A percentile compares a stretch with the other conserved stretches of the same genome.
phyloP scores from a whole-genome alignment of 2,329 filamentous ascomycete species.

The Epichloe bromicola region DNA sequence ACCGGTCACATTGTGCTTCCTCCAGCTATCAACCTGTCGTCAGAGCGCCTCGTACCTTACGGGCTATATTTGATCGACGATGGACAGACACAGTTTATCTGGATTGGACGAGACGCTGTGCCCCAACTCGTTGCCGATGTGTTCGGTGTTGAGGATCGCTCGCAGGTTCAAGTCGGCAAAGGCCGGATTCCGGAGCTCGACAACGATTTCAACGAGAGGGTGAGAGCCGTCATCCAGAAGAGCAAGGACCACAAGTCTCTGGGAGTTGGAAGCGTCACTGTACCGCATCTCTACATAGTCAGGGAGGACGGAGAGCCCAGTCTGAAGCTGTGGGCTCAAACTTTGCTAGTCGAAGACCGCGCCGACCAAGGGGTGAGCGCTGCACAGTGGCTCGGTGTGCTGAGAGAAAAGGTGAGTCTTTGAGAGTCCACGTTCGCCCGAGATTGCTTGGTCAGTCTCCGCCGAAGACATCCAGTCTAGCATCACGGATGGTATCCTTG shows the following conservation, averaged over 20 bases:
- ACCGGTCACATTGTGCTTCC: slow-evolving; percentile 86
- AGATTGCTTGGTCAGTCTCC: background rate
- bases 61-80: slow-evolving; percentile 95
- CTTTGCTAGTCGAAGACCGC: slow-evolving; percentile 84
- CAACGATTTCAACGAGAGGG: slow-evolving; percentile 91
- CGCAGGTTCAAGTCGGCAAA: slow-evolving; percentile 83
- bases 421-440: background rate
- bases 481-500: background rate
- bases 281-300: slow-evolving; percentile 86
- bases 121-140: slow-evolving; percentile 81
- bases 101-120: slow-evolving; percentile 87
- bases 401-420: slow-evolving; percentile 76
- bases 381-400: slow-evolving; percentile 79
- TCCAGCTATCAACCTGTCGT: slow-evolving; percentile 72
- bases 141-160: slow-evolving; percentile 75
- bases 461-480: background rate
- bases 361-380: slow-evolving; percentile 89
- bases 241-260: slow-evolving; percentile 75
- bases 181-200: slow-evolving; percentile 74
- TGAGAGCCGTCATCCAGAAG: slow-evolving; percentile 84
- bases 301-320: slow-evolving; percentile 93
- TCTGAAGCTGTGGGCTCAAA: slow-evolving; percentile 93
- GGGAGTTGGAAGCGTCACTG: slow-evolving; percentile 83
- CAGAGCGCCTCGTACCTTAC: slow-evolving; percentile 74
- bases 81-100: slow-evolving; percentile 93